These are phyloP conservation scores for Cladorrhinum sp. DNA, from an alignment of 2,329 filamentous ascomycete species.

Conservation along the genomic window DNA sequence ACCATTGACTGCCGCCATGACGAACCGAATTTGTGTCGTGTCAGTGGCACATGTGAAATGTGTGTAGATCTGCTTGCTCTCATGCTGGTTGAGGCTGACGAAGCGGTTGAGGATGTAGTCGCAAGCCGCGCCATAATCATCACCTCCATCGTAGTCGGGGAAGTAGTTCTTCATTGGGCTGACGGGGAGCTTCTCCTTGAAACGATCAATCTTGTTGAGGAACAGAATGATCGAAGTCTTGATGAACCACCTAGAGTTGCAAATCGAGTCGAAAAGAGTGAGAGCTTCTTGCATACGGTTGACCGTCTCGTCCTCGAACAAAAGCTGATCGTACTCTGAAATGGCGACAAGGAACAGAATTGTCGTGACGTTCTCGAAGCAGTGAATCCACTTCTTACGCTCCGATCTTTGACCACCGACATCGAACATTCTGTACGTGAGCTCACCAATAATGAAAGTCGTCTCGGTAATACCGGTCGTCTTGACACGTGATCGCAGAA, in stretches of 20 bases:
- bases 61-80: conserved; percentile 99
- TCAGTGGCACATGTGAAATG: conserved; percentile 99
- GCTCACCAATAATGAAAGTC: conserved; percentile 89
- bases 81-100: conserved; percentile 96
- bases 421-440: conserved; percentile 97
- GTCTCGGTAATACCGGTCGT: conserved; percentile 97
- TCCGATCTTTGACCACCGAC: conserved; percentile 94
- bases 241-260: conserved; percentile 87
- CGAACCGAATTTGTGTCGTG: conserved; percentile 97
- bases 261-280: conserved; percentile 83
- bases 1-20: conserved; percentile 99
- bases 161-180: conserved; percentile 89
- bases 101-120: conserved; percentile 99
- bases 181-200: conserved; percentile 79
- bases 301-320: conserved; percentile 95
- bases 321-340: conserved; percentile 92
- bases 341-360: conserved; percentile 97
- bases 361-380: conserved; percentile 96
- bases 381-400: conserved; percentile 99
- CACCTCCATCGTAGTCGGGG: conserved; percentile 88
- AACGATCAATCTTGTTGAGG: conserved; percentile 86
- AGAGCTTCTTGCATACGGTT: conserved; percentile 91
- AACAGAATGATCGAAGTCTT: conserved; percentile 87
- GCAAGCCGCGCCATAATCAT: conserved; percentile 92
- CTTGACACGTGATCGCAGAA: conserved; percentile 93